Base-by-base conservation (phyloP, 228 moss, liverwort and hornwort species). In the Sphagnum magellanicum region DNA sequence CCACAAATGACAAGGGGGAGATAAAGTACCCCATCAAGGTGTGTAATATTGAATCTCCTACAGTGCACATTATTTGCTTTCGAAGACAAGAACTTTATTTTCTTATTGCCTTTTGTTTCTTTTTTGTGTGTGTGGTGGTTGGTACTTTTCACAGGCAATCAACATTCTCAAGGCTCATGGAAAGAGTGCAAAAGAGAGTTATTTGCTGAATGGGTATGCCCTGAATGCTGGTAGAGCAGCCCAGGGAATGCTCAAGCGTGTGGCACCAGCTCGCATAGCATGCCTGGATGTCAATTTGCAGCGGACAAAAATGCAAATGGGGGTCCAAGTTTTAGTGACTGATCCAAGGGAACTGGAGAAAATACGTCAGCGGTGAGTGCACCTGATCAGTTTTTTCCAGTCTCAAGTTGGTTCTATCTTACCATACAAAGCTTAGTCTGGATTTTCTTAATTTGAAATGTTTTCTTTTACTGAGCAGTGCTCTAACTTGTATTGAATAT, bases 221-320 rank as follows among this genome's bases (percentile, higher is more conserved):
- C 74, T 93, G 46, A 90, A 90, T 52, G 64, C 82, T 58, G 90
- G 93, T 51, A 86, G 90, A 57, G 90, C 88, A 71, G 82, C 93
- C 52, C 93, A 93, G 78, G 90, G 90, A 59, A 88, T 93, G 93
- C 88, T 83, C 11, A 93, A 86, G 75, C 78, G 88, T 52, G 90
- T 93, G 55, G 75, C 84, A 73, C 88, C 90, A 70, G 90, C 93
- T 48, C 84, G 87, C 51, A 90, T 95, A 79, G 94, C 94, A 55
- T 94, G 91, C 74, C 79, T 95, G 66, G 90, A 95, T 78, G 79
- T 95, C 52, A 91, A 91, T 65, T 77, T 95, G 76, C 91, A 91
- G 67, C 91, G 89, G 70, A 75, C 88, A 65, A 91, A 91, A 75
- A 90, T 95, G 91, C 94, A 91, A 79, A 95, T 95, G 94, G 94